Base-by-base conservation (phyloP, 257 asterid species). In the Thymus mandschuricus region DNA sequence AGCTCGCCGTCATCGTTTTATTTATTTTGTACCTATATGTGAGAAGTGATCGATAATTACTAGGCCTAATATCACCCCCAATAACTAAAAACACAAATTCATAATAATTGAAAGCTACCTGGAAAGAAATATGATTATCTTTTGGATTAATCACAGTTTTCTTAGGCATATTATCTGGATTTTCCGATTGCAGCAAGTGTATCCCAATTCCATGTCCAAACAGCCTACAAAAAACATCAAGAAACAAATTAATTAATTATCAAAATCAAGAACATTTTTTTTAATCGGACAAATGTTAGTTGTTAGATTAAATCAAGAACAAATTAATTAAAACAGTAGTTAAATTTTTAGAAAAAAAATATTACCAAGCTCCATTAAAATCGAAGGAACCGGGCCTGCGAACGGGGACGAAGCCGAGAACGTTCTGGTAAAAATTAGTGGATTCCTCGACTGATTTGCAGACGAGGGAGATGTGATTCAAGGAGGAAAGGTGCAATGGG, bases 161-260 rank as follows among this genome's bases (percentile, higher is more conserved):
- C 94, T 82, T 83, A 0, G 85, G 84, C 91, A 92, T 72, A 3
- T 68, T 78, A 3, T 83, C 85, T 4, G 96, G 96, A 68, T 85
- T 83, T 2, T 95, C 99, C 0, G 96, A 87, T 73, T 87, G 98
- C 79, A 95, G 81, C 0, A 95, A 78, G 81, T 95, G 99, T 57
- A 95, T 86, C 50, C 99, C 99, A 55, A 95, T 86, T 64, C 99
- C 98, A 60, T 95, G 92, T 51, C 99, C 88, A 74, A 92, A 95
- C 71, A 95, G 72, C 99, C 99, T 91, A 83, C 71, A 54, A 2
- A 50, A 5, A 44, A 4, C 0, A 6, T 2, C 0, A 33, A 3
- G 52, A 9, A 27, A 65, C 10, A 4, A 38, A 38, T 38, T 38
- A 38, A 38, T 38, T 7, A 38, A 21, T 21, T 21, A 21, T 21